phyloP scores from a whole-genome alignment of 2,329 filamentous ascomycete genomes.

The Davidsoniella eucalypti region DNA sequence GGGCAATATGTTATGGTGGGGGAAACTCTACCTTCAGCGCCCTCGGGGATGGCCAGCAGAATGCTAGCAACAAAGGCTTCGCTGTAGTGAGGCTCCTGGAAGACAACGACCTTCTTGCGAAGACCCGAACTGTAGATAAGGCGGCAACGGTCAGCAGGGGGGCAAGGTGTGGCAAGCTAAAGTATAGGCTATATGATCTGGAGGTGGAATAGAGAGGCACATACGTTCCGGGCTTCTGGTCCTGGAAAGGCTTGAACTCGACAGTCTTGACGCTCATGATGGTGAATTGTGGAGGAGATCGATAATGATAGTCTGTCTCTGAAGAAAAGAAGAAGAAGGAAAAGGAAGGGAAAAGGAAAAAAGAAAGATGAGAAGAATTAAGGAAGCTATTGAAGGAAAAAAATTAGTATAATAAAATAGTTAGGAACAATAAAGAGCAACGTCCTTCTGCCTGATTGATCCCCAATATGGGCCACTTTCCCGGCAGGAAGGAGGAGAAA shows the following conservation, averaged over 20 bases:
- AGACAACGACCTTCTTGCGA: conserved; percentile 96
- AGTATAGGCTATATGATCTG: not conserved
- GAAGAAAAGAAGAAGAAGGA: conserved; percentile 3
- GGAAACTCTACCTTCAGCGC: conserved; percentile 47
- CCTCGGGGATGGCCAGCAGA: conserved; percentile 90
- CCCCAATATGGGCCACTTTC: not conserved
- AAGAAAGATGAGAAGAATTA: conserved; percentile 4
- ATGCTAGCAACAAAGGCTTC: conserved; percentile 92
- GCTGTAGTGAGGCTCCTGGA: conserved; percentile 89
- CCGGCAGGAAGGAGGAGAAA: too few species aligned
- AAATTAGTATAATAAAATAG: not conserved
- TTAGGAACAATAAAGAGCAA: not conserved
- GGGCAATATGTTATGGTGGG: not conserved
- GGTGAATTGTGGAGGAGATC: conserved; percentile 11
- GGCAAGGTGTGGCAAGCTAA: not conserved
- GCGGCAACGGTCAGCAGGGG: conserved; percentile 5
- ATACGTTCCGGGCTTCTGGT: conserved; percentile 99
- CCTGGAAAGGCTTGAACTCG: conserved; percentile 67
- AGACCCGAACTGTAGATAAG: conserved; percentile 64
- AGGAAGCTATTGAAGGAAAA: not conserved
- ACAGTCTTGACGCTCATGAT: conserved; percentile 63
- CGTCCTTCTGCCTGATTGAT: too few species aligned
- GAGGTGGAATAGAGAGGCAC: conserved; percentile 26
- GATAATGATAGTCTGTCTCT: not conserved
- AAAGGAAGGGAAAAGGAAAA: not conserved